Percentiles rank a stretch among this genome's conserved stretches.
Evolutionary conservation across 2,329 filamentous ascomycete genomes (phyloP).

Genomic region (Cucurbitaria berberidis): DNA sequence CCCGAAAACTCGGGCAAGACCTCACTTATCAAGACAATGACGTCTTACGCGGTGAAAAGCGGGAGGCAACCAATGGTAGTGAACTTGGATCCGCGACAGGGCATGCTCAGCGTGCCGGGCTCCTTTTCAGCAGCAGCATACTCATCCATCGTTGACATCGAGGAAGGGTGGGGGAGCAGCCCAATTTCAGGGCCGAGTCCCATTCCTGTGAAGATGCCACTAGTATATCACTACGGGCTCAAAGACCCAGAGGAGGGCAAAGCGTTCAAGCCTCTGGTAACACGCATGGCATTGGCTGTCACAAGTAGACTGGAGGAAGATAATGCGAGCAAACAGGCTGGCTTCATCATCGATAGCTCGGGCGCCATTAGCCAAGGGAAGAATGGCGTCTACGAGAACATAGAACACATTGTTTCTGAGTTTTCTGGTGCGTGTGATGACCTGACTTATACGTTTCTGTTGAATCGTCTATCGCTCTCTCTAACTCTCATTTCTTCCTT

Average conservation of each 20-base stretch:
- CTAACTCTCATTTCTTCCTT: neutral
- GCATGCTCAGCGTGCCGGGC: conserved; percentile 64
- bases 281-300: conserved; percentile 78
- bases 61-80: conserved; percentile 79
- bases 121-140: conserved; percentile 87
- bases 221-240: conserved; percentile 88
- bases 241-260: conserved; percentile 70
- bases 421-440: conserved; percentile 62
- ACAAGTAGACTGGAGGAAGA: conserved; percentile 81
- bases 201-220: conserved; percentile 87
- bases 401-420: conserved; percentile 78
- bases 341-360: conserved; percentile 85
- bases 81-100: conserved; percentile 82
- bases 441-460: conserved; percentile 5
- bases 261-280: conserved; percentile 76
- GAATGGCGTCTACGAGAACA: conserved; percentile 71
- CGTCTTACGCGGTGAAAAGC: conserved; percentile 77
- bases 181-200: conserved; percentile 89
- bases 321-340: conserved; percentile 70
- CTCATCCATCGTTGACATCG: conserved; percentile 84
- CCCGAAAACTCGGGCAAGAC: conserved; percentile 83
- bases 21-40: conserved; percentile 75
- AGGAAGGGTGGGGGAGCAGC: conserved; percentile 86
- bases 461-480: neutral
- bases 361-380: conserved; percentile 71